Evolutionary conservation across 1,139 yeast genomes (phyloP).

Genomic region (Pneumocystis oryctolagi): DNA sequence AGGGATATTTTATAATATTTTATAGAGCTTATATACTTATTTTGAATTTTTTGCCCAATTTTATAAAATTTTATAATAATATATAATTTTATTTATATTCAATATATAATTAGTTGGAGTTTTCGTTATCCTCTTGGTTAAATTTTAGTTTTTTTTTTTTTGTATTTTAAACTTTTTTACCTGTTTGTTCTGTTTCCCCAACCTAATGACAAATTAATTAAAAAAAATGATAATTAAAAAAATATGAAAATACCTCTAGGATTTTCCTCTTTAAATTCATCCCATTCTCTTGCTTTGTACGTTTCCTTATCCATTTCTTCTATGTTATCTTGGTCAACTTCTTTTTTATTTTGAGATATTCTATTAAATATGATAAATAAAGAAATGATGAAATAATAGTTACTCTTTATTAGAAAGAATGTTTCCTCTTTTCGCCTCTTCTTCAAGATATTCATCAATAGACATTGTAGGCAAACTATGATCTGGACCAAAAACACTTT

Average conservation of each 20-base stretch:
- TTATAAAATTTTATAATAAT: not conserved
- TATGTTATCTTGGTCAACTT: slow-evolving; percentile 38
- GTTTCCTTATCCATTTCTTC: slow-evolving; percentile 40
- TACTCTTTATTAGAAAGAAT: slow-evolving; percentile 38
- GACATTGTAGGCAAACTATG: slow-evolving; percentile 90
- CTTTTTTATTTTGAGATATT: slow-evolving; percentile 11
- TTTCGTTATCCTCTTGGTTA: not conserved
- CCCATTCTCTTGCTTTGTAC: slow-evolving; percentile 69
- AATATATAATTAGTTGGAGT: not conserved
- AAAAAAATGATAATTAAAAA: not conserved
- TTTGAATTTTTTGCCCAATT: not conserved
- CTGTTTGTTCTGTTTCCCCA: not conserved
- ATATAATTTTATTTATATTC: not conserved
- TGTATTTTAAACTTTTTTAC: not conserved
- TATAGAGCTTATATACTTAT: not conserved
- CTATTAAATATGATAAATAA: not conserved
- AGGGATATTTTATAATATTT: no score
- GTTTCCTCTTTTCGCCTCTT: slow-evolving; percentile 74
- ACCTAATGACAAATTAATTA: not conserved
- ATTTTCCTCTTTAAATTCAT: slow-evolving; percentile 75
- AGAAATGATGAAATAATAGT: slow-evolving; percentile 16
- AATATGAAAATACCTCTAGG: slow-evolving; percentile 30
- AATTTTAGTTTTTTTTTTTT: not conserved
- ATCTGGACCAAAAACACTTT: slow-evolving; percentile 77
- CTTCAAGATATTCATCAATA: slow-evolving; percentile 78